phyloP scores from a whole-genome alignment of 257 asterid genomes.

The Nicotiana sylvestris region DNA sequence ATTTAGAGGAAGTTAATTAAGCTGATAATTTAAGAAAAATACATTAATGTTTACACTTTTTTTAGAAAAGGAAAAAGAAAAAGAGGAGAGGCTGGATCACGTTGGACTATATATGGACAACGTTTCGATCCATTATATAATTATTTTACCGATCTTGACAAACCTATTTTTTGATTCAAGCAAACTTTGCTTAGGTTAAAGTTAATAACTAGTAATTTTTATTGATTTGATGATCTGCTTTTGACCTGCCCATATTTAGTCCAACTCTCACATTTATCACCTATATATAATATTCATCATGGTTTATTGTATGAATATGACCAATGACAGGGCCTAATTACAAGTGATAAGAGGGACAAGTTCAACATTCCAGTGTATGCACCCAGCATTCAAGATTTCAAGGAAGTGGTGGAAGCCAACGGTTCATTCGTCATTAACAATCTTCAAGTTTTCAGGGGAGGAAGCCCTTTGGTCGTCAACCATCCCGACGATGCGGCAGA shows the following conservation, averaged over 20 bases:
- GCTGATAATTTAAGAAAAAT: background rate
- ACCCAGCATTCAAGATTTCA: conserved; percentile 83
- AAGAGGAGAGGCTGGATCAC: too few species aligned
- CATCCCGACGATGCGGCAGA: conserved; percentile 77
- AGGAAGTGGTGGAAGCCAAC: conserved; percentile 77
- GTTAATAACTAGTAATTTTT: background rate
- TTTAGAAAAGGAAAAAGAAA: too few species aligned
- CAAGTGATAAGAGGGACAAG: conserved; percentile 64
- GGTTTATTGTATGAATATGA: background rate
- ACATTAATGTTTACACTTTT: background rate
- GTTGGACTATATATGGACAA: too few species aligned
- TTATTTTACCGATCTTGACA: background rate
- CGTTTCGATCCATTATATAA: too few species aligned
- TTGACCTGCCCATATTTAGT: background rate
- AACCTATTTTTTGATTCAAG: background rate
- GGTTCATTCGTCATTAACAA: conserved; percentile 64
- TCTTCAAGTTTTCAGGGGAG: conserved; percentile 77
- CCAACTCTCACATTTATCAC: background rate
- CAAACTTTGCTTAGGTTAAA: too few species aligned
- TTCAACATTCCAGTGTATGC: conserved; percentile 95
- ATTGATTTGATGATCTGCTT: background rate
- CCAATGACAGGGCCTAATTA: conserved; percentile 57
- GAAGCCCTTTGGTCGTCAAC: conserved; percentile 88
- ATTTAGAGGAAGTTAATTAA: background rate
- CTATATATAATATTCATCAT: background rate